Percentiles rank a stretch among this genome's conserved stretches.
phyloP scores from a whole-genome alignment of 129 eudicot genomes.

The Lonicera japonica region DNA sequence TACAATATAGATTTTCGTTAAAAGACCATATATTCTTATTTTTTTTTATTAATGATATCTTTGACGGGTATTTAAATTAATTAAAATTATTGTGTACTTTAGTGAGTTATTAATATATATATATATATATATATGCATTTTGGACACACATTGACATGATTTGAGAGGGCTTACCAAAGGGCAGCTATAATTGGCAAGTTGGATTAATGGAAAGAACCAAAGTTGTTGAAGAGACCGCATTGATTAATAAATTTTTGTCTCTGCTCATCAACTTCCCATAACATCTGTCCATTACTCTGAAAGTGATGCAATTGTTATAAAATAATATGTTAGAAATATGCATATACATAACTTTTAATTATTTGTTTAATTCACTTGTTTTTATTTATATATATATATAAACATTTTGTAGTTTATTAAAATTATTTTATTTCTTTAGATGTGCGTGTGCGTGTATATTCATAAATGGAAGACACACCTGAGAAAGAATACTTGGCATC shows the following conservation, averaged over 20 bases:
- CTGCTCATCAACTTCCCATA: conserved; percentile 69
- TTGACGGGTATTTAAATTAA: too few relatives aligned
- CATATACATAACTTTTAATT: too few relatives aligned
- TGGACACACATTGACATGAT: too few relatives aligned
- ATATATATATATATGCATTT: neutral
- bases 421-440: neutral
- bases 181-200: conserved; percentile 21
- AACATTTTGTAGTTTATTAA: neutral
- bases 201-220: conserved; percentile 51
- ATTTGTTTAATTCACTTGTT: neutral
- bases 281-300: conserved; percentile 64
- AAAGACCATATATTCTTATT: too few relatives aligned
- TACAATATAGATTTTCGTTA: too few relatives aligned
- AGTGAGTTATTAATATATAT: too few relatives aligned
- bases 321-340: too few relatives aligned
- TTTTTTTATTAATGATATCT: too few relatives aligned
- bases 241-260: conserved; percentile 52
- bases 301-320: conserved; percentile 14
- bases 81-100: too few relatives aligned
- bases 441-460: conserved; percentile 18
- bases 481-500: conserved; percentile 40
- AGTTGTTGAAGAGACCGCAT: conserved; percentile 55
- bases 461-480: conserved; percentile 36
- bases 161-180: conserved; percentile 37
- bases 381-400: neutral